These are phyloP conservation scores for Globisporangium parvum DNA, from an alignment of 352 stramenopile species.

Conservation along the genomic window DNA sequence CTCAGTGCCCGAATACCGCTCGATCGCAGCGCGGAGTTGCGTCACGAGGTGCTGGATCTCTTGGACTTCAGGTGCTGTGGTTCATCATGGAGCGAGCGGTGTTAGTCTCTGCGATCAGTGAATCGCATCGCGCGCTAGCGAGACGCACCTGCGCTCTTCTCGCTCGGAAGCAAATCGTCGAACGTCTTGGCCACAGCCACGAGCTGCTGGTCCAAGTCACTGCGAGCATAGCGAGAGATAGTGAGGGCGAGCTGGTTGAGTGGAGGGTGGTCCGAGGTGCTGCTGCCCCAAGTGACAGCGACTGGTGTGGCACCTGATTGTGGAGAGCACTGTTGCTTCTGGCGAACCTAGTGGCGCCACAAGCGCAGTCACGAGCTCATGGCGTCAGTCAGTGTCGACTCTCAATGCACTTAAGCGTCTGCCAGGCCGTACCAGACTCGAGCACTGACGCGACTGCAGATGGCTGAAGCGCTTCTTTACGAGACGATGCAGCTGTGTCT, in stretches of 20 bases:
- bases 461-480: neutral
- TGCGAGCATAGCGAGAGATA: conserved; percentile 1
- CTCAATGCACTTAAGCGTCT: too few species aligned
- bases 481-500: too few species aligned
- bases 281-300: conserved; percentile 26
- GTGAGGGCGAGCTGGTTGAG: neutral
- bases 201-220: conserved; percentile 27
- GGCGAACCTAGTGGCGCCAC: neutral
- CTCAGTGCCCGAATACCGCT: conserved; percentile 10
- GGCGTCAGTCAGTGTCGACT: neutral
- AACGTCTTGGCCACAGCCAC: conserved; percentile 15
- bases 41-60: conserved; percentile 37
- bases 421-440: neutral
- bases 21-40: conserved; percentile 24
- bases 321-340: conserved; percentile 9
- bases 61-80: conserved; percentile 24
- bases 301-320: conserved; percentile 9
- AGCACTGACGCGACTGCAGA: neutral
- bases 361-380: neutral
- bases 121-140: neutral
- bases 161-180: conserved; percentile 7
- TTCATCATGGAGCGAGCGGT: neutral
- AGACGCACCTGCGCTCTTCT: conserved; percentile 12
- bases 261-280: too few species aligned
- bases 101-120: neutral